phyloP scores from a whole-genome alignment of 2,329 filamentous ascomycete genomes.

The Colletotrichum spaethianum region DNA sequence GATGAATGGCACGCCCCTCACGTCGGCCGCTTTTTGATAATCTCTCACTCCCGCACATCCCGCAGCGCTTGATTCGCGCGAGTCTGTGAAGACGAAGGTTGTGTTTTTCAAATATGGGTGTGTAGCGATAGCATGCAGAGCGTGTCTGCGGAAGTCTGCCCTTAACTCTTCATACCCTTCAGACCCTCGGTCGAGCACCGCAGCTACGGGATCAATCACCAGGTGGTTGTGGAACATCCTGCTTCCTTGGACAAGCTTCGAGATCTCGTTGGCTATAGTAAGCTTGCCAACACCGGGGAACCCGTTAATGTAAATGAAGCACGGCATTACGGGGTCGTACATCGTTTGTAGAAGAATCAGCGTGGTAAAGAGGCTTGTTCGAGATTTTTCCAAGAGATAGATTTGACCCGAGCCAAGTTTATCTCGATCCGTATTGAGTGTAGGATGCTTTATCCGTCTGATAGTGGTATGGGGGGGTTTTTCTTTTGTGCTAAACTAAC shows the following conservation, averaged over 20 bases:
- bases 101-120: conserved; percentile 7
- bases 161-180: conserved; percentile 45
- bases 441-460: neutral
- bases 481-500: neutral
- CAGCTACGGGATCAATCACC: conserved; percentile 47
- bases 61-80: conserved; percentile 35
- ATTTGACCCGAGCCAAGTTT: neutral
- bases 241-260: conserved; percentile 45
- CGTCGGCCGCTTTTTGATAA: conserved; percentile 44
- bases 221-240: conserved; percentile 50
- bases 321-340: neutral
- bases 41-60: conserved; percentile 37
- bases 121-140: conserved; percentile 35
- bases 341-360: neutral
- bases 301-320: conserved; percentile 51
- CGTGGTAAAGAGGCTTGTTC: neutral
- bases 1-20: conserved; percentile 45
- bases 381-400: neutral
- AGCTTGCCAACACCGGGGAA: conserved; percentile 51
- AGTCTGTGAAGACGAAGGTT: conserved; percentile 48
- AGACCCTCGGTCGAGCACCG: conserved; percentile 43
- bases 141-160: conserved; percentile 15
- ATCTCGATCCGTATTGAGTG: neutral
- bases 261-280: conserved; percentile 48
- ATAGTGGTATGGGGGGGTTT: neutral